Conservation (phyloP, 2,329 filamentous ascomycete genomes). For the Akanthomyces lecanii region DNA sequence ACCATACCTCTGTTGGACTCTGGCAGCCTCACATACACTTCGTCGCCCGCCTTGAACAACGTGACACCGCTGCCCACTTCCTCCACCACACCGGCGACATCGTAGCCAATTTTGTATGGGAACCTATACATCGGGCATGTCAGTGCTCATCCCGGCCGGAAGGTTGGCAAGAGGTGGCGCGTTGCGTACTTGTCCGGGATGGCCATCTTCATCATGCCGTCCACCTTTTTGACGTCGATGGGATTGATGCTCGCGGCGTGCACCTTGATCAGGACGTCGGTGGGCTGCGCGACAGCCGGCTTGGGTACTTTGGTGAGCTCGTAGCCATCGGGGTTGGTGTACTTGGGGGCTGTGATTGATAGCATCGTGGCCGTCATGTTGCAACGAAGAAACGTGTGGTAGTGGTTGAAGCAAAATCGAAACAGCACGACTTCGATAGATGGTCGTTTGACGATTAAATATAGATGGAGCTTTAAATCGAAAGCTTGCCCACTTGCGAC, state of each 20-base stretch:
- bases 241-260: slow-evolving; percentile 43
- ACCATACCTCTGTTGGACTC: slow-evolving; percentile 22
- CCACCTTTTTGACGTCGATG: slow-evolving; percentile 40
- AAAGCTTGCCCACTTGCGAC: neutral
- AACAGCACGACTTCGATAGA: too few species aligned
- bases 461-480: too few species aligned
- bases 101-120: slow-evolving; percentile 12
- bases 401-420: too few species aligned
- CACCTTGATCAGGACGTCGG: slow-evolving; percentile 34
- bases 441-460: too few species aligned
- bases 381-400: neutral
- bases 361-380: slow-evolving; percentile 19
- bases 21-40: slow-evolving; percentile 23
- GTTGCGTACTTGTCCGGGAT: slow-evolving; percentile 28
- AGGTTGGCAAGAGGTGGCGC: too few species aligned
- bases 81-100: slow-evolving; percentile 11
- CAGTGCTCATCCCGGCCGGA: neutral
- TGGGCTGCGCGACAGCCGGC: slow-evolving; percentile 21
- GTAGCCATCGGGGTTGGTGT: slow-evolving; percentile 23
- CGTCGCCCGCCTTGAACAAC: slow-evolving; percentile 9
- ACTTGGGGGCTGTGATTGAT: slow-evolving; percentile 20
- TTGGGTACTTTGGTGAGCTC: slow-evolving; percentile 20
- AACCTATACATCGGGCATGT: slow-evolving; percentile 7
- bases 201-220: slow-evolving; percentile 31
- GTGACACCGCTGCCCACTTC: slow-evolving; percentile 3